Evolutionary conservation across 1,284 basidiomycete species (phyloP).

Genomic region (Heterobasidion parviporum): DNA sequence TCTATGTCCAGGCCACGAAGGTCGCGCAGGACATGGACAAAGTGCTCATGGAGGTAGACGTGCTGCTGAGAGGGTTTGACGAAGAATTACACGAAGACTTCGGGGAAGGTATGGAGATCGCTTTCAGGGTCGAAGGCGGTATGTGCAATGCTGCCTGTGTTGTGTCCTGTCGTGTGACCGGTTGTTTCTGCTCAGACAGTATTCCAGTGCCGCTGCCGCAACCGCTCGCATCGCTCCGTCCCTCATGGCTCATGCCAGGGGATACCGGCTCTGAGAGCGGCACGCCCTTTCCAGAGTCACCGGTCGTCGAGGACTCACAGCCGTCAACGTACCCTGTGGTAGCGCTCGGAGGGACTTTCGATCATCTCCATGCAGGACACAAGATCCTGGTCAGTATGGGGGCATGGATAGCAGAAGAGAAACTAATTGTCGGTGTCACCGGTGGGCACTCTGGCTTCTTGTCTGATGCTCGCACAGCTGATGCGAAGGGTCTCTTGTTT

Average conservation of each 20-base stretch:
- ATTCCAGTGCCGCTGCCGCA: constrained; percentile 13
- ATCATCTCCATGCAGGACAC: constrained; percentile 96
- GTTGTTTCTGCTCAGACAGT: constrained; percentile 8
- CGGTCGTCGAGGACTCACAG: constrained; percentile 5
- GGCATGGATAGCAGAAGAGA: constrained; percentile 70
- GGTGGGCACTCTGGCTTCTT: constrained; percentile 32
- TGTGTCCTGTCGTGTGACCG: not conserved
- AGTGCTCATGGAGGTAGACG: constrained; percentile 62
- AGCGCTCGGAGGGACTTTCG: constrained; percentile 81
- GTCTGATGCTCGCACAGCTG: not conserved
- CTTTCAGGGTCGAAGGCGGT: constrained; percentile 44
- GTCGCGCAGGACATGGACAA: constrained; percentile 58
- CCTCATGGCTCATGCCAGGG: constrained; percentile 9
- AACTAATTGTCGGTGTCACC: constrained; percentile 87
- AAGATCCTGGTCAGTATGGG: constrained; percentile 94
- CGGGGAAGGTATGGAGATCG: constrained; percentile 29
- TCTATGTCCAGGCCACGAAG: constrained; percentile 68
- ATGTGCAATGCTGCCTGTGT: not conserved
- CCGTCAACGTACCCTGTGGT: constrained; percentile 35
- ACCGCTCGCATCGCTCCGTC: constrained; percentile 9
- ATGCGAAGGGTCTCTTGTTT: not conserved
- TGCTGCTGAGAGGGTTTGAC: constrained; percentile 47
- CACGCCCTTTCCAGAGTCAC: constrained; percentile 4
- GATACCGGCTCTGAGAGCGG: constrained; percentile 4
- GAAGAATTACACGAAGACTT: constrained; percentile 24